These are phyloP conservation scores for Phytophthora chlamydospora DNA, from an alignment of 352 stramenopile species.

Conservation along the genomic window DNA sequence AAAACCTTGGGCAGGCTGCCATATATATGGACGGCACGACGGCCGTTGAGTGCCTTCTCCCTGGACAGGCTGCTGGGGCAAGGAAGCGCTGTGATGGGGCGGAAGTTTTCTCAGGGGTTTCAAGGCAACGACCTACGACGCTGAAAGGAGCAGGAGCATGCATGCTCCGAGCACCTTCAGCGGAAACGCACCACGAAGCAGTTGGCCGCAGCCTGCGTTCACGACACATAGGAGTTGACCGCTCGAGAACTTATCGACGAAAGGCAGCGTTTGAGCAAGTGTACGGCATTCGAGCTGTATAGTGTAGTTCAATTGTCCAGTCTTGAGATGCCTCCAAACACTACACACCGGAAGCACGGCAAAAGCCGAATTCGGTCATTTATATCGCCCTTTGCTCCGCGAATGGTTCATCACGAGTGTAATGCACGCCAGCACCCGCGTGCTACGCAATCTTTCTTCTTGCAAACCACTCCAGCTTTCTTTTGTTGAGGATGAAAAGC, in stretches of 20 bases:
- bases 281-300: slow-evolving; percentile 6
- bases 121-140: slow-evolving; percentile 1
- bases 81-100: slow-evolving; percentile 12
- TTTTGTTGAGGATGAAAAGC: too few relatives aligned
- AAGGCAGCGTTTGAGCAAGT: slow-evolving; percentile 29
- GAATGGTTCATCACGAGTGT: too few relatives aligned
- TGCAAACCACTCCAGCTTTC: neutral
- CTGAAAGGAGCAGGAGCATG: too few relatives aligned
- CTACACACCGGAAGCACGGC: too few relatives aligned
- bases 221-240: slow-evolving; percentile 3
- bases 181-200: slow-evolving; percentile 20
- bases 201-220: slow-evolving; percentile 5
- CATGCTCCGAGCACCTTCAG: neutral
- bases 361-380: too few relatives aligned
- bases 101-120: slow-evolving; percentile 35
- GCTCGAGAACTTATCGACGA: neutral
- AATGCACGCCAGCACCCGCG: too few relatives aligned
- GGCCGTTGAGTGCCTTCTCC: slow-evolving; percentile 9
- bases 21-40: slow-evolving; percentile 23
- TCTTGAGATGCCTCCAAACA: too few relatives aligned
- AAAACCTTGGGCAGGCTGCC: neutral
- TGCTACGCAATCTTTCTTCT: neutral
- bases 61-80: slow-evolving; percentile 15
- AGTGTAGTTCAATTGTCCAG: slow-evolving; percentile 24
- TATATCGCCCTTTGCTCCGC: too few relatives aligned